Evolutionary conservation across 78 protist species (phyloP), one percentile per base, ranked within the genome.

Genomic region (Dictyostelium brefeldianum): DNA sequence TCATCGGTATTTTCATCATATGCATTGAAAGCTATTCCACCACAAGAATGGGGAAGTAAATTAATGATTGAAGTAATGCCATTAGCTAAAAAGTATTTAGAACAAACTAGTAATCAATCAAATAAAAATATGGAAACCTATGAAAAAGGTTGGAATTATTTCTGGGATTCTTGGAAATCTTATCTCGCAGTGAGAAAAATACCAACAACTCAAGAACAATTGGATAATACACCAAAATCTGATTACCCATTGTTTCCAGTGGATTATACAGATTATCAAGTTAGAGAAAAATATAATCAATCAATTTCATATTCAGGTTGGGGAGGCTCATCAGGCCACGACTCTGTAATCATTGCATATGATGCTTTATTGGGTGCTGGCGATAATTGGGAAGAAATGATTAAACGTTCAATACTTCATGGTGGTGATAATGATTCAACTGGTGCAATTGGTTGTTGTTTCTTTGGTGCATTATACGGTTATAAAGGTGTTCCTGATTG

Each of bases 341-440:
- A 96, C 41, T 25, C 74, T 25, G 57, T 46, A 7, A 84, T 96
- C 25, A 96, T 96, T 41, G 93, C 97, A 0, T 96, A 96, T 12
- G 97, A 96, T 69, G 97, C 97, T 0, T 46, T 96, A 11, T 46
- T 96, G 25, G 75, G 75, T 43, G 53, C 95, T 10, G 95, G 79
- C n/a, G 22, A 25, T 41, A 36, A 31, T 41, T 90, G 87, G 89
- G 59, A 77, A 43, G 90, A 92, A 47, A 81, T 92, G 89, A 62
- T 81, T 25, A 77, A 83, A 65, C 18, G 97, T 41, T 81, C 95
- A 17, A 51, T 77, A 11, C 47, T 96, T 18, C 97, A 96, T 59
- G 95, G 94, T 62, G 97, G 97, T 47, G 97, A 96, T 41, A 74
- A 47, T 59, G 97, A 96, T 46, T 89, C 97, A 22, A 96, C 97